phyloP scores from a whole-genome alignment of 2,329 filamentous ascomycete species.

The Colletotrichum zoysiae region DNA sequence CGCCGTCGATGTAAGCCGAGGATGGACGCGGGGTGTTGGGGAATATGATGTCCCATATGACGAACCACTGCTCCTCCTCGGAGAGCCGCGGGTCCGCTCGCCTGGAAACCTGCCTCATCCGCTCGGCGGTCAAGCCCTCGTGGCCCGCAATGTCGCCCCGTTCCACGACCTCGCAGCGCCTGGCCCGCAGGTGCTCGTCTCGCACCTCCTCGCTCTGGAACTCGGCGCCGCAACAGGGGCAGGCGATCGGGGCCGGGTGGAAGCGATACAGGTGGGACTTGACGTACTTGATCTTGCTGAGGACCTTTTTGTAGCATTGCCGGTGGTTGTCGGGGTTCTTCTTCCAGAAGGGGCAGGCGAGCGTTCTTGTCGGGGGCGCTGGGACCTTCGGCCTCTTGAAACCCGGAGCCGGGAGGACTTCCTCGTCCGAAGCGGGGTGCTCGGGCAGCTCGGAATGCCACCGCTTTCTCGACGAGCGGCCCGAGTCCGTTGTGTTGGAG shows the following conservation, averaged over 20 bases:
- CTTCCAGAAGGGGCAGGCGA: constrained; percentile 50
- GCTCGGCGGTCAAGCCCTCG: constrained; percentile 32
- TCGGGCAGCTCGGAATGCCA: constrained; percentile 7
- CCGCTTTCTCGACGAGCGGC: constrained; percentile 24
- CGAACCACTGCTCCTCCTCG: constrained; percentile 48
- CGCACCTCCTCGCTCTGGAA: constrained; percentile 44
- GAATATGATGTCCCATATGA: constrained; percentile 48
- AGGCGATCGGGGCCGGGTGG: constrained; percentile 47
- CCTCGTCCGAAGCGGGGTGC: not conserved
- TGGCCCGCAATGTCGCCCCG: not conserved
- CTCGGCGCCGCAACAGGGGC: constrained; percentile 45
- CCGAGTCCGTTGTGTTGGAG: constrained; percentile 13
- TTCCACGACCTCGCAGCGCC: constrained; percentile 22
- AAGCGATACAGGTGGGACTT: constrained; percentile 48
- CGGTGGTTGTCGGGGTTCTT: constrained; percentile 46
- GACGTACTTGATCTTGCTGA: constrained; percentile 48
- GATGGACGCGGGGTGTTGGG: constrained; percentile 41
- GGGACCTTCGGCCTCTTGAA: constrained; percentile 23
- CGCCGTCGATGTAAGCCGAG: constrained; percentile 45
- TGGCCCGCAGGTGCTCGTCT: constrained; percentile 41
- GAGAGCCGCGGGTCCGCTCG: constrained; percentile 41
- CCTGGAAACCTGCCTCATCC: constrained; percentile 43
- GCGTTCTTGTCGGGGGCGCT: not conserved
- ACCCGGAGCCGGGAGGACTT: not conserved
- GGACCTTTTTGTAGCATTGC: constrained; percentile 46